phyloP scores from a whole-genome alignment of 2,329 filamentous ascomycete species.

The Ceratocystis lukuohia region DNA sequence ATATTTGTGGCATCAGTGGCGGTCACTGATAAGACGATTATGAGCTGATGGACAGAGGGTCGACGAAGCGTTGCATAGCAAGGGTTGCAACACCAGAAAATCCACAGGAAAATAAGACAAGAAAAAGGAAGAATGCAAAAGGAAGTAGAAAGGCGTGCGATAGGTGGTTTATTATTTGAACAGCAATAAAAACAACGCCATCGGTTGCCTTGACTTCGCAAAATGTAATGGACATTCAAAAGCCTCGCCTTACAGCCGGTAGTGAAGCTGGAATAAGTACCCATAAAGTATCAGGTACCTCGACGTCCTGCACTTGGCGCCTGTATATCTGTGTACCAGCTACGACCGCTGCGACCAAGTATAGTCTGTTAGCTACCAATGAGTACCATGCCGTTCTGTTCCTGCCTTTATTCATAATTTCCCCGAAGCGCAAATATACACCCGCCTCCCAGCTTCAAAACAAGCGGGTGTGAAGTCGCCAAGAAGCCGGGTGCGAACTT shows the following conservation, averaged over 20 bases:
- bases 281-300: not conserved
- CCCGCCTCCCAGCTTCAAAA: not conserved
- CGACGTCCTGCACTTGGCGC: not conserved
- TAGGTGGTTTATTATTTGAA: not conserved
- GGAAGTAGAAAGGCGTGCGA: not conserved
- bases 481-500: not conserved
- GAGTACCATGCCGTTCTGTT: not conserved
- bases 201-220: not conserved
- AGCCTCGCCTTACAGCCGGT: not conserved
- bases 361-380: not conserved
- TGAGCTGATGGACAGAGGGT: not conserved
- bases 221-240: not conserved
- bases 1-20: not conserved
- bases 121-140: not conserved
- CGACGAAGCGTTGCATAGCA: not conserved
- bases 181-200: not conserved
- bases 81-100: not conserved
- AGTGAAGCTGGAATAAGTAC: not conserved
- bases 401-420: not conserved
- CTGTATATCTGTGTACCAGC: not conserved
- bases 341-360: not conserved
- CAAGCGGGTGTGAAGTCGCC: not conserved
- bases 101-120: not conserved
- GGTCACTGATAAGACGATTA: slow-evolving; percentile 5
- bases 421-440: not conserved